Base-by-base conservation (phyloP, 1,284 basidiomycete genomes). In the Porodaedalea pini region DNA sequence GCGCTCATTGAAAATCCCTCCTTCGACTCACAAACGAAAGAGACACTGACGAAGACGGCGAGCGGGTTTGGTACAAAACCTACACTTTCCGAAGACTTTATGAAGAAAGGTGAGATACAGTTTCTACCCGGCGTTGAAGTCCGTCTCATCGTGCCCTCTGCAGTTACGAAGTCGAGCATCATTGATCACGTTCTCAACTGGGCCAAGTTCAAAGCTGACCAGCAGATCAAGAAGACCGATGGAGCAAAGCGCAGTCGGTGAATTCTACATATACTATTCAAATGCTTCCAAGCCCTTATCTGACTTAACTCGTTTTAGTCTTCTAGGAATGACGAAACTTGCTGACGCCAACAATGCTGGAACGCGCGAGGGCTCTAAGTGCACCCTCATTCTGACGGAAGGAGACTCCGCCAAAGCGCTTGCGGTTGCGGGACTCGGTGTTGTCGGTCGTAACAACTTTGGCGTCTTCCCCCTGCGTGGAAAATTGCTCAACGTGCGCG, bases 1-100 rank as follows among this genome's bases (percentile, higher is more conserved):
- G 87, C 92, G 21, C 79, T 98, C 62, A 90, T 99, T 62, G 95
- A 98, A 75, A 99, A 99, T 70, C 96, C 97, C 7, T 93, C 95
- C 0, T 99, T 99, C 73, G 96, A 99, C 79, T 95, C 94, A 76
- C 97, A 99, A 74, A 99, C 97, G 48, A 99, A 99, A 77, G 97
- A 99, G 73, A 92, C 88, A 6, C 75, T 99, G 64, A 99, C 95
- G 1, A 77, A 99, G 48, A 88, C 90, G 23, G 77, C 87, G 39
- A 89, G 86, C 49, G 96, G 97, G 69, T 99, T 99, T 69, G 93
- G 92, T 50, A 91, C 90, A 60, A 94, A 89, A 70, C 92, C 92
- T 1, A 67, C 66, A 0, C 71, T 97, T 25, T 85, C 90, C 1
- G 96, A 99, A 58, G 94, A 97, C 0, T 98, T 99, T 68, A 81